phyloP scores from a whole-genome alignment of 345 rosid genomes.

The Gossypioides kirkii region DNA sequence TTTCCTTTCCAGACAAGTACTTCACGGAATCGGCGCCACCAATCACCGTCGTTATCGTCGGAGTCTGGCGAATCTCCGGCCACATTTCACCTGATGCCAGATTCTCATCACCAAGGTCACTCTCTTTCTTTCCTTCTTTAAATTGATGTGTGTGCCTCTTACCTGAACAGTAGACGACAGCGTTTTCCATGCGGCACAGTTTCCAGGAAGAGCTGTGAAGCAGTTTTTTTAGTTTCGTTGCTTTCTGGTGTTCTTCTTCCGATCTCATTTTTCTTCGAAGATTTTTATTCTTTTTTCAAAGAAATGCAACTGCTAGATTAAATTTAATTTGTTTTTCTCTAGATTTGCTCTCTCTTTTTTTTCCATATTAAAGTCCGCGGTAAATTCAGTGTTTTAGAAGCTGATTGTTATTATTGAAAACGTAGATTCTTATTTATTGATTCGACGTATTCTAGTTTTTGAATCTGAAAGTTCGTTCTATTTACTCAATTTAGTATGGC shows the following conservation, averaged over 20 bases:
- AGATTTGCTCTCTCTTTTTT: conserved; percentile 5
- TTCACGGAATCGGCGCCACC: neutral
- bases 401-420: neutral
- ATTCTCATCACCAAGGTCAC: conserved; percentile 14
- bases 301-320: conserved; percentile 13
- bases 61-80: conserved; percentile 12
- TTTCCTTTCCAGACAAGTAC: neutral
- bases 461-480: neutral
- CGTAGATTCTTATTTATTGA: neutral
- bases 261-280: conserved; percentile 22
- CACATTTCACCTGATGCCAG: conserved; percentile 19
- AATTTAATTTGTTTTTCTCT: conserved; percentile 20
- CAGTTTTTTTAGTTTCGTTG: conserved; percentile 4
- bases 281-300: neutral
- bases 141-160: conserved; percentile 21
- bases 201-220: neutral
- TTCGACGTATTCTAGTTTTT: conserved; percentile 1
- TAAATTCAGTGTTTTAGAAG: neutral
- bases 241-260: conserved; percentile 19
- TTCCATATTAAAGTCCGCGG: neutral
- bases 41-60: neutral
- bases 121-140: conserved; percentile 20
- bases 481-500: neutral
- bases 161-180: neutral
- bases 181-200: neutral